Base-by-base conservation (phyloP, 306 rosid genomes). In the Fragaria nilgerrensis region DNA sequence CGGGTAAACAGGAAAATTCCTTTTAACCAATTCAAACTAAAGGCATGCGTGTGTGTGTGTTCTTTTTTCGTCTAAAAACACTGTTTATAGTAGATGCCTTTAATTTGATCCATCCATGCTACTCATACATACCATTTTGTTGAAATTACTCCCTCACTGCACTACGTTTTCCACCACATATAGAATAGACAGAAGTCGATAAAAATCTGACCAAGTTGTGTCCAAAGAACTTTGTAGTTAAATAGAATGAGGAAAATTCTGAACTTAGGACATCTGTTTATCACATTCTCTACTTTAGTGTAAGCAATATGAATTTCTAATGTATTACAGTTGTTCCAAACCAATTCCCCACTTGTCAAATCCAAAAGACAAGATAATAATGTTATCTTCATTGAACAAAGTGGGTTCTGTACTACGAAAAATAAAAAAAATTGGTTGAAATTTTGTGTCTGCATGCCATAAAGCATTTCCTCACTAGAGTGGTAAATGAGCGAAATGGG, bases 61-160 rank as follows among this genome's bases (percentile, higher is more conserved):
- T 76, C 19, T 34, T 45, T 44, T 27, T 56, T 10, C 7, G 15
- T 58, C 32, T 20, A 20, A 77, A 76, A 49, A 71, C 44, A 72
- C 55, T 23, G 11, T 52, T 19, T 9, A 68, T 50, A 75, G 62
- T 49, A 74, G 84, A 77, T 79, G 82, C 71, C 77, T 58, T 58
- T 14, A 62, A 13, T 71, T 74, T 74, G 58, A 73, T 63, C 39
- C 65, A 77, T 77, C 73, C 67, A 59, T 52, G 65, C 76, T 65
- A 65, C 14, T 34, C 70, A 17, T 9, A 36, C 80, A 84, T 77
- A 75, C 86, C 84, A 44, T 68, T 55, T 23, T 20, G 68, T 74
- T 59, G 27, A 74, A 58, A 58, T 16, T 62, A 56, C 8, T 23
- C 49, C 49, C n/a, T 73, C 41, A 58, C 10, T 59, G 43, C 58